Evolutionary conservation across 2,329 filamentous ascomycete genomes (phyloP), one percentile per base, ranked within the genome.

Genomic region (Coniella lustricola): DNA sequence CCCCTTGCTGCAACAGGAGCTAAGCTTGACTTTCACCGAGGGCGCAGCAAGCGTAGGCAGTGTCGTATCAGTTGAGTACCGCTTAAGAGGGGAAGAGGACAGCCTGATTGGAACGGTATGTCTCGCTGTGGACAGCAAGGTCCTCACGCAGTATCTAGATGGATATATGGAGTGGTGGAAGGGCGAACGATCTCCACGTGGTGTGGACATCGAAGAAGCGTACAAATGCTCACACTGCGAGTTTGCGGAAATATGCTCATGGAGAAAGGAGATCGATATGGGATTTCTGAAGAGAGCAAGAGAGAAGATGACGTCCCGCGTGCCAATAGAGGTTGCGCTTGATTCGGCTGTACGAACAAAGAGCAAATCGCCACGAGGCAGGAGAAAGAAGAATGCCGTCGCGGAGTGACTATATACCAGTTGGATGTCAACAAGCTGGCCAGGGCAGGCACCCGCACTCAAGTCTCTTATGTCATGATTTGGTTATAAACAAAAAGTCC

Each of bases 171-270:
- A 74, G n/a, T 96, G 89, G 89, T 97, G 91, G 91, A 80, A 78
- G 29, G 91, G 90, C 1, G 73, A 85, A 57, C 72, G 90, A 14
- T 68, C 76, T 43, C 81, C 90, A 0, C 73, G 75, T 7, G 91
- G 91, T 0, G 90, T 96, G 3, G 74, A 79, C 7, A 76, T 94
- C 7, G 84, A 90, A 59, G 90, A 96, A 57, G 87, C 88, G 0
- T 95, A 85, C 67, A 97, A 96, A 64, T 97, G 91, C 62, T 71
- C 81, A 17, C 80, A 75, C 20, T 97, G 91, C 60, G 89, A 95
- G 56, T 96, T 96, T 64, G 79, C 76, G 0, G 82, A 87, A 2
- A 74, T 71, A 2, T 97, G 91, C 63, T 75, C 77, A 12, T 97
- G 91, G 91, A 74, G 90, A 33, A 73, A 76, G 57, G 73, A 73